Evolutionary conservation across 1,284 basidiomycete genomes (phyloP).

Genomic region (Ganoderma resinaceum): DNA sequence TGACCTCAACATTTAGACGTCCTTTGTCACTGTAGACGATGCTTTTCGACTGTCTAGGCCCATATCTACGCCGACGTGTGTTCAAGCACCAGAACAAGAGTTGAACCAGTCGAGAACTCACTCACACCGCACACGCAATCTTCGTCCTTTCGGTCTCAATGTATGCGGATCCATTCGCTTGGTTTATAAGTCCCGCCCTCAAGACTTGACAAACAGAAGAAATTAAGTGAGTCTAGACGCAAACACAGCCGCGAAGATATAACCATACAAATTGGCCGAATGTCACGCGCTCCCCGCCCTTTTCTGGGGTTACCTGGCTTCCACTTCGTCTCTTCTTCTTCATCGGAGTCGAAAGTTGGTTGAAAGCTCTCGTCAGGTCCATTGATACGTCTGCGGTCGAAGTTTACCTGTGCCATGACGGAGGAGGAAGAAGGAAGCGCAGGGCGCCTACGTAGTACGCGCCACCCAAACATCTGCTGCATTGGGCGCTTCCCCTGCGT

Average conservation of each 20-base stretch:
- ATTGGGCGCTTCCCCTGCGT: slow-evolving; percentile 13
- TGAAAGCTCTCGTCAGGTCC: slow-evolving; percentile 85
- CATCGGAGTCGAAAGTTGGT: slow-evolving; percentile 63
- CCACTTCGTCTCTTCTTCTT: slow-evolving; percentile 39
- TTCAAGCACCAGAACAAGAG: not conserved
- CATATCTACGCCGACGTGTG: slow-evolving; percentile 67
- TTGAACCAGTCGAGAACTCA: slow-evolving; percentile 18
- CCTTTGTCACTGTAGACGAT: slow-evolving; percentile 86
- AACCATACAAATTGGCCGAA: slow-evolving; percentile 84
- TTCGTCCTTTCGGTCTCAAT: slow-evolving; percentile 91
- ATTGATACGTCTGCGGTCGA: slow-evolving; percentile 88
- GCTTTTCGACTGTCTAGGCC: slow-evolving; percentile 88
- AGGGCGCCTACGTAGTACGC: not conserved
- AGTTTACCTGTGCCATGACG: slow-evolving; percentile 48
- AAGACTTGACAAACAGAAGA: slow-evolving; percentile 62
- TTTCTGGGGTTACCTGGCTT: slow-evolving; percentile 48
- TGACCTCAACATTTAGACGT: slow-evolving; percentile 92
- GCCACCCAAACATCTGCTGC: not conserved
- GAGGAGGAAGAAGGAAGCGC: slow-evolving; percentile 3
- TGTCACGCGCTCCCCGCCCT: slow-evolving; percentile 63
- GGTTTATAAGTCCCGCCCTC: slow-evolving; percentile 87
- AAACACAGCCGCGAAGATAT: slow-evolving; percentile 24
- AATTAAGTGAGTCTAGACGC: slow-evolving; percentile 6
- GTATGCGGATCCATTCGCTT: slow-evolving; percentile 96
- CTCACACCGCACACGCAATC: slow-evolving; percentile 93